These are phyloP conservation scores for Barnettozyma wickerhamii DNA, from an alignment of 805 yeast species.

Conservation along the genomic window DNA sequence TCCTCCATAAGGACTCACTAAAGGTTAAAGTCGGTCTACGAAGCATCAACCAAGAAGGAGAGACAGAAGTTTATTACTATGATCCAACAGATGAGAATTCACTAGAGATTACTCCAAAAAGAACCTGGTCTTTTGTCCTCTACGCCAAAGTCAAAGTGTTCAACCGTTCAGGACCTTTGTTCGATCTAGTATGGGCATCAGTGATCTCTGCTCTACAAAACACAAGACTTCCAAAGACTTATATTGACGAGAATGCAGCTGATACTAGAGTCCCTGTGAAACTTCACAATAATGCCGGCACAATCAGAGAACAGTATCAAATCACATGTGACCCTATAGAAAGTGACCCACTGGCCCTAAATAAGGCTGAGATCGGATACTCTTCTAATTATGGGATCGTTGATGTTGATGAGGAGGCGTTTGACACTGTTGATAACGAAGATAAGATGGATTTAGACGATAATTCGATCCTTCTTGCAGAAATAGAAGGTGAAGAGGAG, in stretches of 20 bases:
- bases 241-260: slow-evolving; percentile 57
- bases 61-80: slow-evolving; percentile 41
- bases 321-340: slow-evolving; percentile 51
- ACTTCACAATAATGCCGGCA: slow-evolving; percentile 46
- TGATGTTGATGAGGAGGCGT: slow-evolving; percentile 35
- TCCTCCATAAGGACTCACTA: slow-evolving; percentile 47
- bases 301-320: slow-evolving; percentile 43
- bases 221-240: slow-evolving; percentile 62
- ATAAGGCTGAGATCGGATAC: slow-evolving; percentile 34
- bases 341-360: slow-evolving; percentile 35
- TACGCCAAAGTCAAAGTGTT: slow-evolving; percentile 74
- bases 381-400: slow-evolving; percentile 58
- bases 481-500: slow-evolving; percentile 83
- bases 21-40: slow-evolving; percentile 52
- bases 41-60: slow-evolving; percentile 47
- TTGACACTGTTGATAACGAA: slow-evolving; percentile 25
- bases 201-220: slow-evolving; percentile 56
- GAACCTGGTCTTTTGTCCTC: slow-evolving; percentile 53
- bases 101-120: slow-evolving; percentile 33
- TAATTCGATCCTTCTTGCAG: slow-evolving; percentile 52
- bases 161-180: slow-evolving; percentile 77
- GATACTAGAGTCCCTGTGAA: slow-evolving; percentile 48
- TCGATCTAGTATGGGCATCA: slow-evolving; percentile 72
- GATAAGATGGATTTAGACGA: slow-evolving; percentile 31
- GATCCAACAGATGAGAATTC: slow-evolving; percentile 35